phyloP scores from a whole-genome alignment of 805 yeast species.

The Danielozyma ontarioensis region DNA sequence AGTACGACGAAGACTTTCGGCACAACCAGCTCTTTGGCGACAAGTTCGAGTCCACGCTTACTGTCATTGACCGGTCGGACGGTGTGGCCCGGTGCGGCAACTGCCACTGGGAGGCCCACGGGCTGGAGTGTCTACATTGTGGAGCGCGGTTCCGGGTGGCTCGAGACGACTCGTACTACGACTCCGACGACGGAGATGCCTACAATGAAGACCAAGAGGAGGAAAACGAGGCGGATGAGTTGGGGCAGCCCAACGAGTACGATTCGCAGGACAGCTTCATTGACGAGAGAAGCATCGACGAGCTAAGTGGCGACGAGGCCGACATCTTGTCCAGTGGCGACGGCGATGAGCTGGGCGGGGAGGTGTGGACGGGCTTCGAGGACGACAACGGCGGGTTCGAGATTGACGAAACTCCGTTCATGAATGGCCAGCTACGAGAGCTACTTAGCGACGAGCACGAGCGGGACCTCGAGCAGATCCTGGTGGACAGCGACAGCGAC shows the following conservation, averaged over 20 bases:
- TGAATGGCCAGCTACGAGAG: slow-evolving; percentile 1
- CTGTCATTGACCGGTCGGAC: slow-evolving; percentile 57
- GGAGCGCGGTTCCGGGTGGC: slow-evolving; percentile 45
- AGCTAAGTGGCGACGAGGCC: slow-evolving; percentile 7
- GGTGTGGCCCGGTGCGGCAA: slow-evolving; percentile 71
- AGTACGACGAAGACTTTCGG: slow-evolving; percentile 36
- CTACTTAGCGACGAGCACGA: background rate
- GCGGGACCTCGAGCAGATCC: background rate
- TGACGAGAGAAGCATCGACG: slow-evolving; percentile 19
- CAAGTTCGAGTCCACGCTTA: slow-evolving; percentile 46
- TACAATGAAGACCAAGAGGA: slow-evolving; percentile 31
- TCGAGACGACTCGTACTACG: slow-evolving; percentile 26
- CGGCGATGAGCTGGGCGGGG: slow-evolving; percentile 1
- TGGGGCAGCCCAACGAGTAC: slow-evolving; percentile 12
- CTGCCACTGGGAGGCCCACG: slow-evolving; percentile 79
- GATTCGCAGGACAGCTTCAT: slow-evolving; percentile 31
- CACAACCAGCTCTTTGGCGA: slow-evolving; percentile 42
- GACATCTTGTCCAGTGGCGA: slow-evolving; percentile 10
- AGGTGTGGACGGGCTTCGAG: slow-evolving; percentile 8
- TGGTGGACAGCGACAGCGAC: slow-evolving; percentile 1
- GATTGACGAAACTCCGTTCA: too few species aligned
- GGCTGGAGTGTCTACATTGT: slow-evolving; percentile 63
- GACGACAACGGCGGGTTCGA: slow-evolving; percentile 1
- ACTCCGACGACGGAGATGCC: slow-evolving; percentile 34
- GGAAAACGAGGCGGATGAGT: slow-evolving; percentile 1